A percentile compares a stretch with the other conserved stretches of the same genome.
These are phyloP conservation scores for Starmerella bombi DNA, from an alignment of 805 yeast genomes.

Conservation along the genomic window DNA sequence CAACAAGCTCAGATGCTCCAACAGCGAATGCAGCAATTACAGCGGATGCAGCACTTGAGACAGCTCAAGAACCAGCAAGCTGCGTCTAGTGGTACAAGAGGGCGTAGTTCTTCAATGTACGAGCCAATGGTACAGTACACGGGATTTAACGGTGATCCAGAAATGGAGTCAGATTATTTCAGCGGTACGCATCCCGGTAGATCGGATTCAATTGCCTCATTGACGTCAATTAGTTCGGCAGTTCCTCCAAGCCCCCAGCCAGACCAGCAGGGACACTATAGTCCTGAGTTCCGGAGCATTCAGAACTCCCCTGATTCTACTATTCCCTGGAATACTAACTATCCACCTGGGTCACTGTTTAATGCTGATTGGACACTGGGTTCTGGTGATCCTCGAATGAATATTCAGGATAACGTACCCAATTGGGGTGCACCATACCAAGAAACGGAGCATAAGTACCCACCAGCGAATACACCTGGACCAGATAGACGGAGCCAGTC, in stretches of 20 bases:
- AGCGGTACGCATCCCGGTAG: neutral
- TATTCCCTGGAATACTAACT: neutral
- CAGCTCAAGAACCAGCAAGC: conserved; percentile 1
- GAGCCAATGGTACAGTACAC: neutral
- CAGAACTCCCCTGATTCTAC: conserved; percentile 9
- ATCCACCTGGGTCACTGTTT: neutral
- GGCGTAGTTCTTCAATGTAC: neutral
- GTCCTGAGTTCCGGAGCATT: conserved; percentile 3
- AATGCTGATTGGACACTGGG: neutral
- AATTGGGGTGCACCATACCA: neutral
- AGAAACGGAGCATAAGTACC: neutral
- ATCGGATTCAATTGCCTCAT: conserved; percentile 7
- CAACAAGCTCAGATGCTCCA: conserved; percentile 4
- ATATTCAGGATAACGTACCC: neutral
- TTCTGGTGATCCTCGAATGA: neutral
- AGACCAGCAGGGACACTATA: conserved; percentile 1
- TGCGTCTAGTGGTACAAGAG: neutral
- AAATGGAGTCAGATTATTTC: neutral
- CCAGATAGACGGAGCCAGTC: no score
- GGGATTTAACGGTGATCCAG: neutral
- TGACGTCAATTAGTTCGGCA: conserved; percentile 8
- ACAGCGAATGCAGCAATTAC: conserved; percentile 8
- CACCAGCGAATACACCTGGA: no score
- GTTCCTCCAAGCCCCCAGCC: conserved; percentile 8
- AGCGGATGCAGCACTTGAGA: conserved; percentile 9